Evolutionary conservation across 208 protist species (phyloP).

Genomic region (Herpetomonas tarakana): DNA sequence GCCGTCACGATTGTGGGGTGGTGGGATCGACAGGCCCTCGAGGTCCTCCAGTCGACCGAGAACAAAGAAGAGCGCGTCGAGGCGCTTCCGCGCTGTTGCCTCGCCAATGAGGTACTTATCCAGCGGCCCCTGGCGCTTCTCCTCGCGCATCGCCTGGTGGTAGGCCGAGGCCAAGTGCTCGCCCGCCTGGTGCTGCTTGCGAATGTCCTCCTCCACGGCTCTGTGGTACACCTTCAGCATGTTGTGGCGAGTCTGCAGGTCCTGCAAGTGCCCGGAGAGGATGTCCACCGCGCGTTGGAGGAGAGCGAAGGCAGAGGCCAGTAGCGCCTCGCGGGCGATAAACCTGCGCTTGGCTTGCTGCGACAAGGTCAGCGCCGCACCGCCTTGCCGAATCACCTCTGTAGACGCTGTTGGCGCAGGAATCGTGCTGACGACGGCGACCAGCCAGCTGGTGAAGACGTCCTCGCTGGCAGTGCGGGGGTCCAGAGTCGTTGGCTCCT

Average conservation of each 20-base stretch:
- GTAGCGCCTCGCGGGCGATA: conserved; percentile 12
- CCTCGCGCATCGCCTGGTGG: conserved; percentile 40
- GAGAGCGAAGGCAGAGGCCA: conserved; percentile 30
- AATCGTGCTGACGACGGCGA: conserved; percentile 36
- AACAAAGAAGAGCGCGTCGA: conserved; percentile 51
- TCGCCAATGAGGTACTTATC: conserved; percentile 37
- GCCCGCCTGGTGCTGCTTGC: background rate
- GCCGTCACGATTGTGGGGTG: too few species aligned
- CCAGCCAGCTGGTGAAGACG: conserved; percentile 40
- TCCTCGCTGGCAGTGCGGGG: conserved; percentile 22
- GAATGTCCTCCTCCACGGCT: conserved; percentile 54
- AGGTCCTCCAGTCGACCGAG: conserved; percentile 44
- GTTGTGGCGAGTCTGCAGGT: conserved; percentile 23
- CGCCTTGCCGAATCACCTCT: background rate
- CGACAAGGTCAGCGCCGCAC: conserved; percentile 1
- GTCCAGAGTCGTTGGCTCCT: conserved; percentile 15
- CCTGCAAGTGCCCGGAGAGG: conserved; percentile 23
- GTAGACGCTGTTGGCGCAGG: conserved; percentile 20
- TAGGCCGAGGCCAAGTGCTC: conserved; percentile 27
- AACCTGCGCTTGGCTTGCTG: conserved; percentile 20
- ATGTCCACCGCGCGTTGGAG: conserved; percentile 33
- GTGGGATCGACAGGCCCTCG: conserved; percentile 27
- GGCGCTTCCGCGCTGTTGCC: conserved; percentile 25
- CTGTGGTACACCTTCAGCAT: conserved; percentile 61
- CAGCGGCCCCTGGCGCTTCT: conserved; percentile 29